A percentile compares a stretch with the other conserved stretches of the same genome.
phyloP scores from a whole-genome alignment of 495 filamentous ascomycete genomes.

The Durotheca rogersii region DNA sequence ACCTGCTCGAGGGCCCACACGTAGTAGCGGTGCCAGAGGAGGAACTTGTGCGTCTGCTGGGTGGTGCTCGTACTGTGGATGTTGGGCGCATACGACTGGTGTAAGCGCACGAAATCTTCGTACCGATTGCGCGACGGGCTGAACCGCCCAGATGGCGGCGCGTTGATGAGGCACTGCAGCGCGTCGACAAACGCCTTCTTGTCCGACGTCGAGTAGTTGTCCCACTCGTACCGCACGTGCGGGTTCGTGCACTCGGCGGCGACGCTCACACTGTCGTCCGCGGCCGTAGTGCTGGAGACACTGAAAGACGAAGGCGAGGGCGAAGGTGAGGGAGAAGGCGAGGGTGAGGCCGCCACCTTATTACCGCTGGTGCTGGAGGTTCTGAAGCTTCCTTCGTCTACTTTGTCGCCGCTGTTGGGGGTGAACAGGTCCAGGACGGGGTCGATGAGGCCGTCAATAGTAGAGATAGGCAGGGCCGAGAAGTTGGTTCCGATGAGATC shows the following conservation, averaged over 20 bases:
- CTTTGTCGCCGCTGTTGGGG: neutral
- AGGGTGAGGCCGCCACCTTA: too few relatives aligned
- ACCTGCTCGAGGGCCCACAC: conserved; percentile 60
- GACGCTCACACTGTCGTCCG: too few relatives aligned
- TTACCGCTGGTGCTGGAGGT: too few relatives aligned
- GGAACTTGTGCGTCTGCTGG: conserved; percentile 55
- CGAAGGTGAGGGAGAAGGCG: too few relatives aligned
- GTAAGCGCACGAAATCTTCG: conserved; percentile 66
- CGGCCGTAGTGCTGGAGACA: too few relatives aligned
- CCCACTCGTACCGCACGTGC: conserved; percentile 38
- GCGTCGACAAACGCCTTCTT: conserved; percentile 54
- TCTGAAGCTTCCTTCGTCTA: too few relatives aligned
- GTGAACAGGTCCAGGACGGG: neutral
- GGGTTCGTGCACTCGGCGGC: conserved; percentile 33
- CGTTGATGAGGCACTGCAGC: conserved; percentile 54
- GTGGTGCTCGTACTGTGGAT: conserved; percentile 59
- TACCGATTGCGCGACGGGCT: conserved; percentile 56
- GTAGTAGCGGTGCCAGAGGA: conserved; percentile 69
- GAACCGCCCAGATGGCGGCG: conserved; percentile 45
- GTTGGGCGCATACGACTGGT: conserved; percentile 60
- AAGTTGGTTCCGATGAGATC: conserved; percentile 35
- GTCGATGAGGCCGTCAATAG: neutral
- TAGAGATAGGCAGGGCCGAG: conserved; percentile 29
- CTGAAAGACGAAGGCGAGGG: too few relatives aligned
- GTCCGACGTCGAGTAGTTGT: conserved; percentile 34